phyloP scores from a whole-genome alignment of 441 rosid genomes.

The Viola pubescens region DNA sequence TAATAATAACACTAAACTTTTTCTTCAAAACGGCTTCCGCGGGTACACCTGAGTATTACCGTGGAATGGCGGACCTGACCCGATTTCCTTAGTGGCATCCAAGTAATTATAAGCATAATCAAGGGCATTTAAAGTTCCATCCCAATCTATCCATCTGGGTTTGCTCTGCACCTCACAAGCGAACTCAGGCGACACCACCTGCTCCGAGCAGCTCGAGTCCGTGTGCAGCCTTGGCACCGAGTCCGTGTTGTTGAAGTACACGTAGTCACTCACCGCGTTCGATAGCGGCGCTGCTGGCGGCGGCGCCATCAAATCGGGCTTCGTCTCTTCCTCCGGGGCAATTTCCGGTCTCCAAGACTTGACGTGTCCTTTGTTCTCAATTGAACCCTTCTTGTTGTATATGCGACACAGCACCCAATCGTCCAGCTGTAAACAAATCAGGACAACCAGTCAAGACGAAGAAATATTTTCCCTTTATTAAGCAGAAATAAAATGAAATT shows the following conservation, averaged over 20 bases:
- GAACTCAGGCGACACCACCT: conserved; percentile 65
- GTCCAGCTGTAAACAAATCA: conserved; percentile 50
- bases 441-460: conserved; percentile 12
- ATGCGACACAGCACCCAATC: conserved; percentile 95
- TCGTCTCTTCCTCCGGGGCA: conserved; percentile 28
- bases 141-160: conserved; percentile 58
- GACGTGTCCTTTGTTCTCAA: conserved; percentile 33
- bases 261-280: conserved; percentile 22
- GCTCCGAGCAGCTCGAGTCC: conserved; percentile 87
- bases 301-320: conserved; percentile 33
- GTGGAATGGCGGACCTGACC: conserved; percentile 25
- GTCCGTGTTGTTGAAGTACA: conserved; percentile 58
- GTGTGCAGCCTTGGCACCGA: conserved; percentile 73
- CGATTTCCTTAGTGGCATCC: conserved; percentile 36
- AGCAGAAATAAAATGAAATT: background rate
- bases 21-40: conserved; percentile 44
- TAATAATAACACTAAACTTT: too few relatives aligned
- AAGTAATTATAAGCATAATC: conserved; percentile 43
- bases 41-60: conserved; percentile 44
- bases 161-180: conserved; percentile 83
- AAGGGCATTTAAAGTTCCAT: conserved; percentile 16
- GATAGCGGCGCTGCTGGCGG: conserved; percentile 23
- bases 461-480: conserved; percentile 12
- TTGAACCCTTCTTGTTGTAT: conserved; percentile 74
- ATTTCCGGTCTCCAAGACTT: background rate